Percentiles rank a stretch among this genome's conserved stretches.
phyloP scores from a whole-genome alignment of 2,329 filamentous ascomycete species.

The Pseudogymnoascus sp. region DNA sequence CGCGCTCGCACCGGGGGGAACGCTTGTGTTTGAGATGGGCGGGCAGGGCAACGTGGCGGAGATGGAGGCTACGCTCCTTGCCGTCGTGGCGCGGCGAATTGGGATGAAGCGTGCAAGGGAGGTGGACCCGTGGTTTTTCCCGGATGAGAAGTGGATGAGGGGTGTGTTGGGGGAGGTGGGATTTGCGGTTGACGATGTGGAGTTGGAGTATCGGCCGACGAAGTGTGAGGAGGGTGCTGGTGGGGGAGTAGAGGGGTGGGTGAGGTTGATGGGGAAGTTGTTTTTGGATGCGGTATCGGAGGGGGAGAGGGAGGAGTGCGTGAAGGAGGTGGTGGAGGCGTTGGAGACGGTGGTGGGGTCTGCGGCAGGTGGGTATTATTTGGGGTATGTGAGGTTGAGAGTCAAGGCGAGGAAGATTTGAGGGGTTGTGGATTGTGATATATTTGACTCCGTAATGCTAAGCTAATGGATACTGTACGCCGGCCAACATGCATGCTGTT shows the following conservation, averaged over 20 bases:
- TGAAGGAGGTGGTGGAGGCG: constrained; percentile 45
- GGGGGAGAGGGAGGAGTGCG: constrained; percentile 40
- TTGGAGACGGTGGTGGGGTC: constrained; percentile 46
- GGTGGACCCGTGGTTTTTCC: constrained; percentile 63
- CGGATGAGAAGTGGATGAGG: constrained; percentile 51
- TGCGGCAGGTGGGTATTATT: constrained; percentile 48
- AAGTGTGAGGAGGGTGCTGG: constrained; percentile 42
- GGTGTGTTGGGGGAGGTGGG: constrained; percentile 30
- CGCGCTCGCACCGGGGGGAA: constrained; percentile 45
- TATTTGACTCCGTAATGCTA: background rate
- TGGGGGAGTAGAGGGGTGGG: constrained; percentile 57
- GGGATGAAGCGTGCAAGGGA: constrained; percentile 40
- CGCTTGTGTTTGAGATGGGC: constrained; percentile 63
- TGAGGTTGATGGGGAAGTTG: constrained; percentile 52
- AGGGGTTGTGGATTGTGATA: background rate
- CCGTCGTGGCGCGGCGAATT: constrained; percentile 42
- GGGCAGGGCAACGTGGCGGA: constrained; percentile 61
- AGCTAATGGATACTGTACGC: background rate
- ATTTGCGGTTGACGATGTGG: constrained; percentile 36
- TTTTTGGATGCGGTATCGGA: constrained; percentile 47
- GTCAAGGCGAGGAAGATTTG: constrained; percentile 35
- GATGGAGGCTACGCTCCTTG: constrained; percentile 48
- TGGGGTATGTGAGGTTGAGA: constrained; percentile 47
- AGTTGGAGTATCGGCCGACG: constrained; percentile 59
- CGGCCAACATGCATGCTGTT: background rate